These are phyloP conservation scores for Athelia psychrophila DNA, from an alignment of 1,284 basidiomycete genomes.

Conservation along the genomic window DNA sequence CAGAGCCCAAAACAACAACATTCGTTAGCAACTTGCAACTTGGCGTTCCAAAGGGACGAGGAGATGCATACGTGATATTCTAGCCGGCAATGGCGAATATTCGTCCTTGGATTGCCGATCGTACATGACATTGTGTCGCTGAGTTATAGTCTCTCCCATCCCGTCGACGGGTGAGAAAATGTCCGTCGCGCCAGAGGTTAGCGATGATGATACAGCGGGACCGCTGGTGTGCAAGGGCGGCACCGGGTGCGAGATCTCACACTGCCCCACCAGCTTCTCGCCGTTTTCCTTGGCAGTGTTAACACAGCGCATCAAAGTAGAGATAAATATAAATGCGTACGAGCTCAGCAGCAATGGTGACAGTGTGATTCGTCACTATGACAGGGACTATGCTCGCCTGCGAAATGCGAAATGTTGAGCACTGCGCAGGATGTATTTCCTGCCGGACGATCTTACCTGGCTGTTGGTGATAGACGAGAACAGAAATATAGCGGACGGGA, in stretches of 20 bases:
- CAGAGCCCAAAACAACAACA: too few species aligned
- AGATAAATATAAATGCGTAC: conserved; percentile 40
- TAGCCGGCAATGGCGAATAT: conserved; percentile 51
- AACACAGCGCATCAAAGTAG: conserved; percentile 5
- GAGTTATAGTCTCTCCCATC: conserved; percentile 44
- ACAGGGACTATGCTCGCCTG: conserved; percentile 84
- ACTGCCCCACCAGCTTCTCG: conserved; percentile 86
- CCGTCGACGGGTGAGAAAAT: conserved; percentile 46
- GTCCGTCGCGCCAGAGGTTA: conserved; percentile 23
- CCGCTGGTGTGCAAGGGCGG: conserved; percentile 19
- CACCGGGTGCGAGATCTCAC: conserved; percentile 94
- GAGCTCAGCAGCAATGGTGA: conserved; percentile 95
- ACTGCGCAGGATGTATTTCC: not conserved
- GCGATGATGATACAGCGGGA: not conserved
- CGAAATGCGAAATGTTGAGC: conserved; percentile 7
- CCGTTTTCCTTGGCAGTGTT: conserved; percentile 63
- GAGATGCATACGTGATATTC: not conserved
- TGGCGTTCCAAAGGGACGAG: too few species aligned
- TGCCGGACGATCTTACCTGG: conserved; percentile 30
- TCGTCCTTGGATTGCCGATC: conserved; percentile 48
- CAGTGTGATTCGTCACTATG: conserved; percentile 93
- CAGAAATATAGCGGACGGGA: conserved; percentile 93
- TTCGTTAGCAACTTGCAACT: too few species aligned
- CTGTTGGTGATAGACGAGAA: conserved; percentile 92
- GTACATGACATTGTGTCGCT: conserved; percentile 67